phyloP scores from a whole-genome alignment of 179 eudicot species.

The Gypsophila paniculata region DNA sequence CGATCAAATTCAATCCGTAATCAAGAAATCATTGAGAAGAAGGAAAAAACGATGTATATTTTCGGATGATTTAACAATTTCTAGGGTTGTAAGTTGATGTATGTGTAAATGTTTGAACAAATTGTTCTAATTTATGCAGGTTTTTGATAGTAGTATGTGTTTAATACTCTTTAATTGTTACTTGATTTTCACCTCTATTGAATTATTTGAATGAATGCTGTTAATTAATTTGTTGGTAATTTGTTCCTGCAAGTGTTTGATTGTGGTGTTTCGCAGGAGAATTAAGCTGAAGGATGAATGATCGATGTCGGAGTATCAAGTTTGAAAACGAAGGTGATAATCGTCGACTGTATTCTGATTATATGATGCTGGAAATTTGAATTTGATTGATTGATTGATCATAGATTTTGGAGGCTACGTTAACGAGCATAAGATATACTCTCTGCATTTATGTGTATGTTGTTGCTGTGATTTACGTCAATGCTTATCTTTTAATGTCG shows the following conservation, averaged over 20 bases:
- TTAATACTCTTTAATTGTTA: not conserved
- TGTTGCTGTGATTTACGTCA: not conserved
- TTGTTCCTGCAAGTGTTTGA: not conserved
- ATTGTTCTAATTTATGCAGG: constrained; percentile 15
- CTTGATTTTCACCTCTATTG: too few relatives aligned
- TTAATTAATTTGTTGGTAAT: not conserved
- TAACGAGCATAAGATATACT: not conserved
- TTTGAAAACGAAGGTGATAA: not conserved
- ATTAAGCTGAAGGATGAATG: not conserved
- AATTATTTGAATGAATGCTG: too few relatives aligned
- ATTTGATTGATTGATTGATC: not conserved
- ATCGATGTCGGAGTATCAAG: not conserved
- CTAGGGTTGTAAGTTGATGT: constrained; percentile 7
- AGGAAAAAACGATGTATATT: constrained; percentile 25
- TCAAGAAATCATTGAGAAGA: constrained; percentile 50
- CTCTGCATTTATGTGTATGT: not conserved
- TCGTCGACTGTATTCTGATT: too few relatives aligned
- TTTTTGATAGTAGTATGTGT: constrained; percentile 14
- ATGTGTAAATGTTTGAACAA: not conserved
- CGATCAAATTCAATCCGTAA: constrained; percentile 34
- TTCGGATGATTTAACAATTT: not conserved
- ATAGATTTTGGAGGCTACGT: too few relatives aligned
- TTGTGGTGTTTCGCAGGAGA: constrained; percentile 6
- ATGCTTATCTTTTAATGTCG: not conserved
- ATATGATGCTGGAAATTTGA: not conserved